Evolutionary conservation across 2,329 filamentous ascomycete genomes (phyloP), one percentile per base, ranked within the genome.

Genomic region (Penicillium sp.): DNA sequence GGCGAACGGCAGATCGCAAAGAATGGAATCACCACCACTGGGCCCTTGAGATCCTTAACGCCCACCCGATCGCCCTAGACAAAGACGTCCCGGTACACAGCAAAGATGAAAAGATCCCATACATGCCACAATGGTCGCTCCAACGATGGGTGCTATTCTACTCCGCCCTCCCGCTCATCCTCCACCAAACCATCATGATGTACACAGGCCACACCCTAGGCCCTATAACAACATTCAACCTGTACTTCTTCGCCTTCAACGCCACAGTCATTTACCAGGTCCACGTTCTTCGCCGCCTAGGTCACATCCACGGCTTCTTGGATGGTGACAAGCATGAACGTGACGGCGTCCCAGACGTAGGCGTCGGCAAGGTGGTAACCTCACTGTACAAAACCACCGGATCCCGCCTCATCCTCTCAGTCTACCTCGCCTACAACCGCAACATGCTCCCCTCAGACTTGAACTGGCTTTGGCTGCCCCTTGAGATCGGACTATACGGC

Each of bases 81-180:
- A 60, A 63, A 43, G 60, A 65, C 41, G 50, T 68, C 9, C 76
- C 75, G 0, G 66, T 74, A 2, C 72, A 76, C 57, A 44, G 60
- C 10, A 79, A 79, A 60, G 65, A 65, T 1, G 75, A 78, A 34
- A 71, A 71, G 34, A 57, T 78, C 3, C 75, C 74, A 0, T 67
- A 70, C 46, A 56, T 76, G 23, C 63, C 71, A 0, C 65, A 75
- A 28, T 68, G 60, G 58, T 65, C 67, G 18, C 58, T 67, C 3
- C 72, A 76, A 47, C 58, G 65, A 6, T 78, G 74, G 74, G 69
- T 77, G 0, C 50, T 78, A 1, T 60, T 70, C 13, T 71, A 78
- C 52, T 66, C 74, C 0, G 56, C 65, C 2, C 57, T 74, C 6
- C 74, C 75, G 1, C 56, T 78, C 9, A 50, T 66, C 33, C 42